Percentiles rank a stretch among this genome's conserved stretches.
phyloP scores from a whole-genome alignment of 495 filamentous ascomycete species.

The Jackrogersella multiformis region DNA sequence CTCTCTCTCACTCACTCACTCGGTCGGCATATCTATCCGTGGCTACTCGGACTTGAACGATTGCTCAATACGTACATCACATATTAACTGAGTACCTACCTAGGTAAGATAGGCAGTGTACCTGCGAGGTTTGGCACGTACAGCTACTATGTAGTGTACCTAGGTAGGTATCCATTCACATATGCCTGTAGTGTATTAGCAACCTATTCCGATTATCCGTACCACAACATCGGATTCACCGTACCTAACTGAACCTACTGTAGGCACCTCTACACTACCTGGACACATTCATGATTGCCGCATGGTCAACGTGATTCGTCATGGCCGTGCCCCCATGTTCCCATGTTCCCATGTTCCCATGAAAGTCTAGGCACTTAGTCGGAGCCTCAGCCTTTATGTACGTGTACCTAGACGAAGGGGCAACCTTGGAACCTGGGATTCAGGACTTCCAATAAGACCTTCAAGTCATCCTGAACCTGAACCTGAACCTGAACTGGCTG shows the following conservation, averaged over 20 bases:
- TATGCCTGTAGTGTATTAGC: background rate
- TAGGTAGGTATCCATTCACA: background rate
- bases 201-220: conserved; percentile 42
- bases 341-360: background rate
- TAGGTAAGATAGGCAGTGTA: background rate
- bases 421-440: background rate
- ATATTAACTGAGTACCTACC: background rate
- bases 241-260: no score
- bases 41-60: conserved; percentile 26
- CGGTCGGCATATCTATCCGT: conserved; percentile 11
- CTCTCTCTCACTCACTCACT: background rate
- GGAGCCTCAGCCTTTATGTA: conserved; percentile 1
- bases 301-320: conserved; percentile 29
- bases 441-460: conserved; percentile 18
- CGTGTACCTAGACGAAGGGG: no score
- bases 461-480: background rate
- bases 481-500: no score
- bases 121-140: background rate
- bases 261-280: background rate
- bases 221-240: conserved; percentile 33
- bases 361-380: background rate
- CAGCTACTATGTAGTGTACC: no score
- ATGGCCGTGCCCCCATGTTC: background rate
- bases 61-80: background rate
- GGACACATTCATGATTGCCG: conserved; percentile 14